Percentiles rank a stretch among this genome's conserved stretches.
Conservation (phyloP, 177 flowering plant genomes). For the Tripterygium wilfordii region DNA sequence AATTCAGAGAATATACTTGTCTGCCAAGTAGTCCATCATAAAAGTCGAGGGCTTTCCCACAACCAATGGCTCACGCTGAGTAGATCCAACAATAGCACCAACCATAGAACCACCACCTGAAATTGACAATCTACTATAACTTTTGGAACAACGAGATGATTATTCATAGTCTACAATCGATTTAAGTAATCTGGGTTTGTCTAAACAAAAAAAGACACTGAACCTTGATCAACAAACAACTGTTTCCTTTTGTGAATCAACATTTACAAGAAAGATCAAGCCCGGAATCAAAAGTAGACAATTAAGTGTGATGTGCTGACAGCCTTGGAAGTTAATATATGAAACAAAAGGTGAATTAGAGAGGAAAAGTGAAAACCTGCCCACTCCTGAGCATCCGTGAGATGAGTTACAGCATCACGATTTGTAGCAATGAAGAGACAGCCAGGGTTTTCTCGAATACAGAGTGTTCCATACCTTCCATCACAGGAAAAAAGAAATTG, state of each 20-base stretch:
- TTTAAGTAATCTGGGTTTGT: too few relatives aligned
- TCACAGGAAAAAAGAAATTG: background rate
- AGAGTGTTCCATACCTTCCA: slow-evolving; percentile 83
- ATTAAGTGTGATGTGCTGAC: too few relatives aligned
- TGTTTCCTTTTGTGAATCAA: too few relatives aligned
- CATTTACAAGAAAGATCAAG: too few relatives aligned
- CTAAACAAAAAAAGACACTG: too few relatives aligned
- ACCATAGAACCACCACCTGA: slow-evolving; percentile 98
- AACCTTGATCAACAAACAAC: too few relatives aligned
- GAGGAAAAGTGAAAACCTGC: slow-evolving; percentile 59
- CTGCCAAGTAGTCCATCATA: slow-evolving; percentile 88
- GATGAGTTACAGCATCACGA: slow-evolving; percentile 98
- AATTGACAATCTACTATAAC: slow-evolving; percentile 4
- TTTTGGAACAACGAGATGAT: background rate
- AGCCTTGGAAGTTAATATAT: too few relatives aligned
- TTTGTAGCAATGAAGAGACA: slow-evolving; percentile 98
- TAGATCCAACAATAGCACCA: slow-evolving; percentile 78
- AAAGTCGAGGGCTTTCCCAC: slow-evolving; percentile 94
- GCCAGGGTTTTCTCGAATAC: slow-evolving; percentile 98
- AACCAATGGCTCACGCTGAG: slow-evolving; percentile 78
- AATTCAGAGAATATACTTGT: slow-evolving; percentile 35
- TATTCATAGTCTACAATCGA: too few relatives aligned
- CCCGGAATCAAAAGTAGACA: too few relatives aligned
- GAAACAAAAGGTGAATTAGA: slow-evolving; percentile 1
- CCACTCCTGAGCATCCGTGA: slow-evolving; percentile 99